A percentile compares a stretch with the other conserved stretches of the same genome.
These are phyloP conservation scores for Neoascochyta sp. DNA, from an alignment of 2,329 filamentous ascomycete genomes.

Conservation along the genomic window DNA sequence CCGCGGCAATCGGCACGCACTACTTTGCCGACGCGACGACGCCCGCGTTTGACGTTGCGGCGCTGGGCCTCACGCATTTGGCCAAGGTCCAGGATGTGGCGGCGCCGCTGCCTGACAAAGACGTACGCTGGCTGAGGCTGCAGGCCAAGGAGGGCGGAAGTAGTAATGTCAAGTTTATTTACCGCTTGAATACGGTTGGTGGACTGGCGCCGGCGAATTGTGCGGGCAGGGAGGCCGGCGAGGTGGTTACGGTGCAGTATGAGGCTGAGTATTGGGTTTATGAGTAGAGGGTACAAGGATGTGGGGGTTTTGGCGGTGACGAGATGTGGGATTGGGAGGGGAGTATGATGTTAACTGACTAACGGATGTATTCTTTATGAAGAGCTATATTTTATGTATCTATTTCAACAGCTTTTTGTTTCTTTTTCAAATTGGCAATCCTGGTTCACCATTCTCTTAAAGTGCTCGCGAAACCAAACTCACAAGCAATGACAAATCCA, in stretches of 20 bases:
- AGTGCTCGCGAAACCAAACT: too few relatives aligned
- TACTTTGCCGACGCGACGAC: slow-evolving; percentile 71
- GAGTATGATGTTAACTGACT: too few relatives aligned
- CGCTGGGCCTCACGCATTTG: slow-evolving; percentile 60
- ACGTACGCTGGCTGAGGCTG: slow-evolving; percentile 79
- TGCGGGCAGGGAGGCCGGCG: slow-evolving; percentile 41
- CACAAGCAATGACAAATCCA: too few relatives aligned
- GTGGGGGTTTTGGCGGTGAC: too few relatives aligned
- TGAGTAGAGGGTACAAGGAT: slow-evolving; percentile 17
- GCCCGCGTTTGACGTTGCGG: slow-evolving; percentile 77
- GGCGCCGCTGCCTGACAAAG: slow-evolving; percentile 58
- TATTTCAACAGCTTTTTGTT: too few relatives aligned
- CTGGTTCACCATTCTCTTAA: too few relatives aligned
- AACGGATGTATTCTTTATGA: too few relatives aligned
- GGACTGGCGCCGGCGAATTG: slow-evolving; percentile 73
- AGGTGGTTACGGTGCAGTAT: slow-evolving; percentile 73
- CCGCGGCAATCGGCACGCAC: slow-evolving; percentile 60
- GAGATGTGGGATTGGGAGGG: too few relatives aligned
- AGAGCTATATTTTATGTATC: too few relatives aligned
- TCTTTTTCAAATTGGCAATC: too few relatives aligned
- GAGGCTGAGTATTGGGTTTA: slow-evolving; percentile 72
- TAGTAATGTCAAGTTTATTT: slow-evolving; percentile 64
- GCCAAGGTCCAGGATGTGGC: slow-evolving; percentile 59
- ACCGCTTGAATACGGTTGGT: slow-evolving; percentile 77
- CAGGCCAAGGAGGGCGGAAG: slow-evolving; percentile 39